phyloP scores from a whole-genome alignment of 768 basidiomycete species.

The Thelephora ganbajun region DNA sequence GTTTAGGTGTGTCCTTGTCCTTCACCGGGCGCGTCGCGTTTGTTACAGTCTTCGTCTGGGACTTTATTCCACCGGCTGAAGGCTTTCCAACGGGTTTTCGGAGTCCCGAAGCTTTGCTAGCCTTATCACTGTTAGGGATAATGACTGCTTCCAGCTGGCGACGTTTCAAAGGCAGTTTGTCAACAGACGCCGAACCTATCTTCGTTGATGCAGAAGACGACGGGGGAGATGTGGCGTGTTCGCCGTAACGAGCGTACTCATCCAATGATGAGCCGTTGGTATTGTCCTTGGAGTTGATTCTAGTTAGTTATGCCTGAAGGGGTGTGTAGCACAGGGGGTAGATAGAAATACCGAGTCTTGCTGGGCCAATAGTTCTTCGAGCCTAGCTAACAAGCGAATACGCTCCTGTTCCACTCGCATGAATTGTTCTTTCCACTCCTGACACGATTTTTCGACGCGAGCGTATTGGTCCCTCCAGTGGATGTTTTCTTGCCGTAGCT shows the following conservation, averaged over 20 bases:
- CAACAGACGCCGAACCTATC: no score
- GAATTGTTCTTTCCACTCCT: conserved; percentile 74
- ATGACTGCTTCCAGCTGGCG: no score
- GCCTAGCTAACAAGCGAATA: conserved; percentile 35
- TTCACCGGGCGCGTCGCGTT: not conserved
- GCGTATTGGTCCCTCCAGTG: conserved; percentile 63
- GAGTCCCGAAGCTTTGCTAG: no score
- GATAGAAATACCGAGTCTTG: not conserved
- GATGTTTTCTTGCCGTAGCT: conserved; percentile 45
- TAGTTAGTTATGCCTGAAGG: not conserved
- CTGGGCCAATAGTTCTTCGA: conserved; percentile 11
- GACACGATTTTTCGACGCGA: conserved; percentile 31
- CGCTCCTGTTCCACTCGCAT: conserved; percentile 60
- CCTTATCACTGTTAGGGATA: no score
- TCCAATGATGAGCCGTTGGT: no score
- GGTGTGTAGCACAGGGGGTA: not conserved
- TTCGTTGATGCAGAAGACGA: no score
- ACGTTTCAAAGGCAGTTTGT: no score
- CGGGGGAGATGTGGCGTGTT: no score
- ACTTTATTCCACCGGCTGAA: no score
- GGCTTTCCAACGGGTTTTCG: no score
- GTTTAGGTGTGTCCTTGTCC: not conserved
- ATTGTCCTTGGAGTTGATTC: not conserved
- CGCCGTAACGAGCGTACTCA: no score
- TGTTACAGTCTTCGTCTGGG: not conserved